These are phyloP conservation scores for Adansonia digitata DNA, from an alignment of 345 rosid genomes.

Conservation along the genomic window DNA sequence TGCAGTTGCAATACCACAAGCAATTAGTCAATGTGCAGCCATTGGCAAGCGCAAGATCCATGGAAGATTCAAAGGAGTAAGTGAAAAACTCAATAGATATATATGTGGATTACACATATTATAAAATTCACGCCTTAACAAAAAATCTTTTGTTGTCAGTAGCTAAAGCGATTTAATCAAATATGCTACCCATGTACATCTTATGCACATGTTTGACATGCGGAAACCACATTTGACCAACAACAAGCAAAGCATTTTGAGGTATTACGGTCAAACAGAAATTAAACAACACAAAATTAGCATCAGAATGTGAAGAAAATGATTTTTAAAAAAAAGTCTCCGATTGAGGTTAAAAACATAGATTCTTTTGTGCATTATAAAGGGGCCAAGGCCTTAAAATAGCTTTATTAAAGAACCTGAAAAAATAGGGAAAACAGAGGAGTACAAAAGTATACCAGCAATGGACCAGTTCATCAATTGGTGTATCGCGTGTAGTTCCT, in stretches of 20 bases:
- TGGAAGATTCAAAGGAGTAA: not conserved
- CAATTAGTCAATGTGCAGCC: not conserved
- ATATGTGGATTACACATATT: not conserved
- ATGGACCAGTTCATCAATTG: constrained; percentile 78
- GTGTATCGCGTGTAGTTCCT: constrained; percentile 67
- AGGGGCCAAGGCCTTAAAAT: not conserved
- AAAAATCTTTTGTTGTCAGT: not conserved
- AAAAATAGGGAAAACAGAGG: not conserved
- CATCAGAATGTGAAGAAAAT: constrained; percentile 1
- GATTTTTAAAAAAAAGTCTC: not conserved
- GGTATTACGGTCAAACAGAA: not conserved
- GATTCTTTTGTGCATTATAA: not conserved
- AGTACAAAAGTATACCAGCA: constrained; percentile 48
- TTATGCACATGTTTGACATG: not conserved
- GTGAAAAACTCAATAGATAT: not conserved
- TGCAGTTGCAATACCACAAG: not conserved
- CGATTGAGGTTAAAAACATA: not conserved
- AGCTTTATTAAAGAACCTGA: not conserved
- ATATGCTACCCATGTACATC: not conserved
- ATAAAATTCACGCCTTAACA: not conserved
- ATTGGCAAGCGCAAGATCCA: not conserved
- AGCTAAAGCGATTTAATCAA: not conserved
- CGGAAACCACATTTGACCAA: not conserved
- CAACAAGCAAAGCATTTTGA: not conserved
- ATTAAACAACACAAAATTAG: not conserved